Conservation (phyloP, 2,329 filamentous ascomycete genomes). For the Aspergillus sclerotialis region DNA sequence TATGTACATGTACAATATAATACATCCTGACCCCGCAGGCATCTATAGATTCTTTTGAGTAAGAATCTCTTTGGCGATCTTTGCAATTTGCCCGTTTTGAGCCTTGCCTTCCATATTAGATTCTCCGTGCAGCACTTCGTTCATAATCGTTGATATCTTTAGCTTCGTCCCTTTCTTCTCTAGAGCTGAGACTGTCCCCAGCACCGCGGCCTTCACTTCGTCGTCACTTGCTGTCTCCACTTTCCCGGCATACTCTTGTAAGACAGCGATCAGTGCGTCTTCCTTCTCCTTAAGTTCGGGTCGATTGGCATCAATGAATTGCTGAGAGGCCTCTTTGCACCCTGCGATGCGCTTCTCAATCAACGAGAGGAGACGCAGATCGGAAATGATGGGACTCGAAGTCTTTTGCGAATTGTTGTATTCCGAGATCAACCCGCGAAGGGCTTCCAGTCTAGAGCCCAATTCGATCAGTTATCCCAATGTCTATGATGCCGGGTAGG, state of each 20-base stretch:
- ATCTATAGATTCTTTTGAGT: too few species aligned
- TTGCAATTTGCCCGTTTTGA: constrained; percentile 36
- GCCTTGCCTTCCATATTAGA: constrained; percentile 39
- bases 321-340: constrained; percentile 31
- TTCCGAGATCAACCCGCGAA: constrained; percentile 44
- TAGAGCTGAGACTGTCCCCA: constrained; percentile 27
- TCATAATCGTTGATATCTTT: too few species aligned
- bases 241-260: constrained; percentile 39
- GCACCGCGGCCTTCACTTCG: constrained; percentile 33
- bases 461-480: background rate
- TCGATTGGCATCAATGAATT: constrained; percentile 35
- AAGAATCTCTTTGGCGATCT: constrained; percentile 31
- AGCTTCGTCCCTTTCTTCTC: constrained; percentile 29
- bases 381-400: constrained; percentile 38
- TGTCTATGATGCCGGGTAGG: background rate
- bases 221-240: constrained; percentile 36
- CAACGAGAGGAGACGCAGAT: constrained; percentile 40
- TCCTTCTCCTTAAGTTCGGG: constrained; percentile 41
- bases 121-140: too few species aligned
- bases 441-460: constrained; percentile 37
- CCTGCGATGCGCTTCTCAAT: constrained; percentile 38
- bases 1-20: constrained; percentile 18
- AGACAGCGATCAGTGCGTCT: constrained; percentile 35
- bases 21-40: too few species aligned
- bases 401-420: constrained; percentile 44